These are phyloP conservation scores for Coemansia sp. DNA, from an alignment of 192 early-diverging fungal genomes.

Conservation along the genomic window DNA sequence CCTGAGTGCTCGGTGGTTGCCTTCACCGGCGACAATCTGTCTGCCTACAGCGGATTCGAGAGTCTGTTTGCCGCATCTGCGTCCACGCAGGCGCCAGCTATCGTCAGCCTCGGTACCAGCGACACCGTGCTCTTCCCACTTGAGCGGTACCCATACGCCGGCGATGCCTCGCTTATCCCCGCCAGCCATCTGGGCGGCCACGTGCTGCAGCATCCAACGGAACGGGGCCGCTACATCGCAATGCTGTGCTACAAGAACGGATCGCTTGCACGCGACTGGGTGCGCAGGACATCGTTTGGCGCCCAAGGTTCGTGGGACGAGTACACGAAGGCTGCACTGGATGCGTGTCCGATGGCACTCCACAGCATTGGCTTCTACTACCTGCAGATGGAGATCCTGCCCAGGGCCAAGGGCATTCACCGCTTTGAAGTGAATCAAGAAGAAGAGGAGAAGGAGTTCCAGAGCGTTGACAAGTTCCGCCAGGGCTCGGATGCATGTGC, in stretches of 20 bases:
- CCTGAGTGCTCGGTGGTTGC: slow-evolving; percentile 60
- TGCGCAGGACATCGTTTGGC: slow-evolving; percentile 59
- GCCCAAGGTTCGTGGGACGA: slow-evolving; percentile 58
- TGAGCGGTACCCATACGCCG: slow-evolving; percentile 26
- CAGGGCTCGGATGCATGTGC: slow-evolving; percentile 56
- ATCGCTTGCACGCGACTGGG: slow-evolving; percentile 71
- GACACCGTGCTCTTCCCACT: slow-evolving; percentile 74
- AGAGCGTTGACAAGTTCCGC: slow-evolving; percentile 21
- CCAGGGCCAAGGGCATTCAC: slow-evolving; percentile 66
- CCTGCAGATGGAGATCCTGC: slow-evolving; percentile 72
- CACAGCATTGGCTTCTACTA: slow-evolving; percentile 70
- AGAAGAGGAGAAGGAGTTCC: slow-evolving; percentile 18
- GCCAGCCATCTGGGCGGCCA: slow-evolving; percentile 50
- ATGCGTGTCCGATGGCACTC: slow-evolving; percentile 22
- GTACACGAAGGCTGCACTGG: slow-evolving; percentile 51
- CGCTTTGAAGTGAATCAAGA: slow-evolving; percentile 56
- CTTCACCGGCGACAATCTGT: slow-evolving; percentile 82
- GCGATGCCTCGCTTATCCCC: background rate
- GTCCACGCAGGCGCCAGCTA: slow-evolving; percentile 45
- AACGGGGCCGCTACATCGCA: slow-evolving; percentile 61
- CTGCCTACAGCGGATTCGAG: slow-evolving; percentile 52
- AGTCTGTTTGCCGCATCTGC: slow-evolving; percentile 49
- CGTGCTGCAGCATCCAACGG: slow-evolving; percentile 67
- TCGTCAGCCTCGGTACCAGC: slow-evolving; percentile 78
- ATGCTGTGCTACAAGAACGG: slow-evolving; percentile 89